Percentiles rank a stretch among this genome's conserved stretches.
These are phyloP conservation scores for Geotrichum europaeum DNA, from an alignment of 1,139 yeast genomes.

Conservation along the genomic window DNA sequence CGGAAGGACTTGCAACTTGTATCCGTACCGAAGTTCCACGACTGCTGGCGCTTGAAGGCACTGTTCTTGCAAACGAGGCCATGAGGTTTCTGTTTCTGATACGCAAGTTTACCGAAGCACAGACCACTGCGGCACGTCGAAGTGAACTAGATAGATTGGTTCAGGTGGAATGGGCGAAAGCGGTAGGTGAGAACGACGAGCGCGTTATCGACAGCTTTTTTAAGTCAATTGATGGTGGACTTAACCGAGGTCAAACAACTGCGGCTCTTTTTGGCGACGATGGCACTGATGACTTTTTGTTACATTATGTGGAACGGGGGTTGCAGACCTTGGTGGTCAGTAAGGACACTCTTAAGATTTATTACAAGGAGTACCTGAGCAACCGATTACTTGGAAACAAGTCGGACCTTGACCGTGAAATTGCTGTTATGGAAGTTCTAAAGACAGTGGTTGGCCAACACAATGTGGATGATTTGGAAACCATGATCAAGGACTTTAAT, in stretches of 20 bases:
- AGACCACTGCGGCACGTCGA: background rate
- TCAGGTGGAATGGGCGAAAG: background rate
- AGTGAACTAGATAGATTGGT: background rate
- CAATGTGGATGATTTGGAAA: conserved; percentile 30
- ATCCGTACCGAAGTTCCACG: background rate
- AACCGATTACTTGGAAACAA: conserved; percentile 34
- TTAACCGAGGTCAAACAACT: background rate
- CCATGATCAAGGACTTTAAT: conserved; percentile 36
- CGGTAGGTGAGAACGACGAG: background rate
- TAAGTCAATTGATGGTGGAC: background rate
- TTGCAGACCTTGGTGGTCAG: background rate
- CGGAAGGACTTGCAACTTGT: background rate
- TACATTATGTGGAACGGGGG: background rate
- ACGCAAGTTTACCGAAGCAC: background rate
- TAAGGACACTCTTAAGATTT: conserved; percentile 23
- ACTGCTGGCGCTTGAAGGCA: background rate
- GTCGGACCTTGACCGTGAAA: conserved; percentile 30
- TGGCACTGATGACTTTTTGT: background rate
- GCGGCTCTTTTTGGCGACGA: background rate
- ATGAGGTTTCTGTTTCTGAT: background rate
- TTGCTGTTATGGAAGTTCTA: conserved; percentile 27
- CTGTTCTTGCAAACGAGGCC: background rate
- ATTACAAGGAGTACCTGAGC: conserved; percentile 36
- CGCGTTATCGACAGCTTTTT: background rate
- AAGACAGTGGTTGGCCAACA: conserved; percentile 34